Conservation (phyloP, 202 grass and related monocot species). For the Schoenoplectus triqueter region DNA sequence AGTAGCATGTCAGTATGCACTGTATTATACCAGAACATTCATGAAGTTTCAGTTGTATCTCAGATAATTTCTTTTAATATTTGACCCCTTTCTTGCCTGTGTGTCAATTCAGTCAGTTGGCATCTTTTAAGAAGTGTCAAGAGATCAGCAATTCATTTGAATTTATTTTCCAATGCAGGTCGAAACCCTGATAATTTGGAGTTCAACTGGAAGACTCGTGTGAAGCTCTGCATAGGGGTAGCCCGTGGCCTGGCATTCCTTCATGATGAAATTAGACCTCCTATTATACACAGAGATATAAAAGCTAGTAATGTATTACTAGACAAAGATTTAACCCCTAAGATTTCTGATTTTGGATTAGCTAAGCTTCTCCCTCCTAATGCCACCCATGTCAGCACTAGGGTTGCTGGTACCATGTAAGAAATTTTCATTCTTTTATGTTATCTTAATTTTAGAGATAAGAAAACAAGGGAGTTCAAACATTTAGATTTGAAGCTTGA, state of each 20-base stretch:
- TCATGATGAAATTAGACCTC: constrained; percentile 78
- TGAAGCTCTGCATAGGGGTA: constrained; percentile 75
- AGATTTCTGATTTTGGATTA: constrained; percentile 95
- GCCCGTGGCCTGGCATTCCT: constrained; percentile 84
- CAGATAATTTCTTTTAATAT: not conserved
- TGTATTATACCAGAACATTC: not conserved
- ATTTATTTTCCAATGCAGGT: constrained; percentile 24
- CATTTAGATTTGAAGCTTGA: not conserved
- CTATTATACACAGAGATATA: constrained; percentile 90
- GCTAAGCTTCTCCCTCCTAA: constrained; percentile 84
- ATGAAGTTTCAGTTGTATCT: not conserved
- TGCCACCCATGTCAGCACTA: constrained; percentile 88
- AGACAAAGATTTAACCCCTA: constrained; percentile 75
- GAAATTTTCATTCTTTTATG: constrained; percentile 38
- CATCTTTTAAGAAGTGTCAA: not conserved
- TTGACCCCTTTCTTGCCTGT: not conserved
- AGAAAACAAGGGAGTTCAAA: not conserved
- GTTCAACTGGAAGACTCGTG: constrained; percentile 72
- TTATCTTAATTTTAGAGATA: not conserved
- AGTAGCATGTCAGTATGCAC: not conserved
- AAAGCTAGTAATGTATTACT: constrained; percentile 98
- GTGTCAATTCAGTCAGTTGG: not conserved
- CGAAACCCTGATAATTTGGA: constrained; percentile 52
- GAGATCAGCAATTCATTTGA: constrained; percentile 11
- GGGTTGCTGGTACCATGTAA: constrained; percentile 95